Percentiles rank a stretch among this genome's conserved stretches.
Conservation (phyloP, 1,139 yeast genomes). For the Nakaseomyces kungkrabaensis region DNA sequence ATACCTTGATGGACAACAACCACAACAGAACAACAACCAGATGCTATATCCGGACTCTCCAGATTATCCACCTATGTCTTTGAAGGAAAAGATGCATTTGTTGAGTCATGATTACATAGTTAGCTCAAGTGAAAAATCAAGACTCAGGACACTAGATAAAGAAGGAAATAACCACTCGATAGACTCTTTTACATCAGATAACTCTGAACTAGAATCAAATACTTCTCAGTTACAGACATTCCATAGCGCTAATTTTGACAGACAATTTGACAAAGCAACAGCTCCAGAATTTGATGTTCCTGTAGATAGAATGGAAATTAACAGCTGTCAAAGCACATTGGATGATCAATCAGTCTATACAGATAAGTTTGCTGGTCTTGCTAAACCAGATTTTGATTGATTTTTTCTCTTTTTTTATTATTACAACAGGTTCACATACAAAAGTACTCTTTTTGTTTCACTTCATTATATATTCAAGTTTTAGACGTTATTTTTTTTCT, state of each 20-base stretch:
- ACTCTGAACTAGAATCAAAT: neutral
- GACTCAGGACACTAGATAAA: neutral
- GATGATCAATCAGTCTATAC: neutral
- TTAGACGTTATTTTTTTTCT: too few relatives aligned
- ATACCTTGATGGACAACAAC: neutral
- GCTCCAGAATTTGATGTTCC: neutral
- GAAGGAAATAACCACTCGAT: neutral
- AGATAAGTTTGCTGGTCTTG: neutral
- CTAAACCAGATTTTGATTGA: neutral
- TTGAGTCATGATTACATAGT: neutral
- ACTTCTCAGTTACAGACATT: neutral
- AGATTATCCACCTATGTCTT: neutral
- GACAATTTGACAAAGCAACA: neutral
- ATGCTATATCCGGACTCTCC: slow-evolving; percentile 1
- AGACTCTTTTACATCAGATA: neutral
- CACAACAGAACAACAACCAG: neutral
- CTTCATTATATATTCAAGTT: too few relatives aligned
- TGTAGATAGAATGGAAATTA: neutral
- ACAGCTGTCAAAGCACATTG: neutral
- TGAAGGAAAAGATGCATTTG: slow-evolving; percentile 2
- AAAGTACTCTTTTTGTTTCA: too few relatives aligned
- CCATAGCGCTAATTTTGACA: neutral
- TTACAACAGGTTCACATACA: too few relatives aligned
- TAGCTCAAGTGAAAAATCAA: neutral
- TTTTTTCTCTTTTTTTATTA: too few relatives aligned